Base-by-base conservation (phyloP, 805 yeast species). In the Groenewaldozyma salmanticensis region DNA sequence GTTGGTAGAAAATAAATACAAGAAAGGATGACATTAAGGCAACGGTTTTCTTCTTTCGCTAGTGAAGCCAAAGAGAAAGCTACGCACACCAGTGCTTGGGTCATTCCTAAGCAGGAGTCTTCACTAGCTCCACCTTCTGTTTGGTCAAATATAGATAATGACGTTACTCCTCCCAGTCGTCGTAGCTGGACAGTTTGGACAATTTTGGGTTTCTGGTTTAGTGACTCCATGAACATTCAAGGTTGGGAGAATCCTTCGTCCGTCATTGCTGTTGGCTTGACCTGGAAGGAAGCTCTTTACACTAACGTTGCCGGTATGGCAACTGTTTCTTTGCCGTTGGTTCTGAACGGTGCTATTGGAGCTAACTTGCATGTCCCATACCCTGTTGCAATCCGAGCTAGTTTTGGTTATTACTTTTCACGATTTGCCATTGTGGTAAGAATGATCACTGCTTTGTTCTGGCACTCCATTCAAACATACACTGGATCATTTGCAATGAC, bases 61-160 rank as follows among this genome's bases (percentile, higher is more conserved):
- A 18, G 20, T 3, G 35, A 18, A 16, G 39, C 39, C 27, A 52
- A 52, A 43, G 39, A 40, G 31, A 40, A 48, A 31, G 43, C 47
- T 21, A 51, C 54, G 18, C 33, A 44, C 11, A 39, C 35, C 20
- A 38, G 42, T 5, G 50, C 52, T 19, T 49, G 55, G 55, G 42
- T 22, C 16, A 47, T 52, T 7, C 51, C 49, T 18, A 52, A 52
- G 39, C 47, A 52, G 31, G 3, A 35, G 9, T 37, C 50, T 20
- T 50, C 56, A 2, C 37, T 44, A 21, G 56, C 56, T 6, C 54
- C 54, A 5, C 32, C 41, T 9, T 43, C 44, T 13, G 45, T 50
- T 21, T 53, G 55, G 54, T 52, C 53, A 4, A 51, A 59, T 37
- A 48, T 53, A 33, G 51, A 48, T 20, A 71, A 84, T 57, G 72